phyloP scores from a whole-genome alignment of 345 rosid species.

The Dipteronia sinensis region DNA sequence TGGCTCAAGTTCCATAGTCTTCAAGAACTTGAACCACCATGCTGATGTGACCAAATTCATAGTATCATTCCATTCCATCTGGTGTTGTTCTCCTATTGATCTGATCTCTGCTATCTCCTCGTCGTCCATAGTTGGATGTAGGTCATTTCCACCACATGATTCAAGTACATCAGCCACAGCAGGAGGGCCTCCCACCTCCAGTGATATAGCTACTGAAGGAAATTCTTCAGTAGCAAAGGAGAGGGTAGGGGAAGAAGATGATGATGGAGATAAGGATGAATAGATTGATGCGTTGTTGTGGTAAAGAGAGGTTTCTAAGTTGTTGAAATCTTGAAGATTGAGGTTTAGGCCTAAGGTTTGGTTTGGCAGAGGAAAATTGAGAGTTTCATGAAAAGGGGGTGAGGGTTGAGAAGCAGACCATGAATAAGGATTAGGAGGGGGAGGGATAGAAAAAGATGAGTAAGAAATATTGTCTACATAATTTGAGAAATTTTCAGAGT shows the following conservation, averaged over 20 bases:
- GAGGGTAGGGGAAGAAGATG: constrained; percentile 52
- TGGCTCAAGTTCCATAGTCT: constrained; percentile 49
- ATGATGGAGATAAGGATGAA: constrained; percentile 55
- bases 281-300: constrained; percentile 36
- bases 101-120: constrained; percentile 76
- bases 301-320: constrained; percentile 56
- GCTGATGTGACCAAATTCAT: constrained; percentile 75
- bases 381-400: constrained; percentile 30
- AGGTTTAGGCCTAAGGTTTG: constrained; percentile 82
- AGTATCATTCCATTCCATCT: constrained; percentile 80
- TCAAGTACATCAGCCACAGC: constrained; percentile 31
- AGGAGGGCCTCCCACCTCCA: constrained; percentile 24
- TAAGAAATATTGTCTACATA: constrained; percentile 31
- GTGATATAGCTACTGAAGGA: constrained; percentile 29
- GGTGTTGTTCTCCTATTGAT: constrained; percentile 73
- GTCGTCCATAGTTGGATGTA: constrained; percentile 63
- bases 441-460: constrained; percentile 33
- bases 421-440: constrained; percentile 45
- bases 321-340: constrained; percentile 76
- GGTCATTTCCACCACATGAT: constrained; percentile 47
- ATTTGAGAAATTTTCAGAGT: constrained; percentile 32
- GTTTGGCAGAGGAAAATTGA: constrained; percentile 57
- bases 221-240: constrained; percentile 26
- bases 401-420: constrained; percentile 47
- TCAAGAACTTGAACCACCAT: constrained; percentile 78